These are phyloP conservation scores for Kappamyces sp. DNA, from an alignment of 192 early-diverging fungal species.

Conservation along the genomic window DNA sequence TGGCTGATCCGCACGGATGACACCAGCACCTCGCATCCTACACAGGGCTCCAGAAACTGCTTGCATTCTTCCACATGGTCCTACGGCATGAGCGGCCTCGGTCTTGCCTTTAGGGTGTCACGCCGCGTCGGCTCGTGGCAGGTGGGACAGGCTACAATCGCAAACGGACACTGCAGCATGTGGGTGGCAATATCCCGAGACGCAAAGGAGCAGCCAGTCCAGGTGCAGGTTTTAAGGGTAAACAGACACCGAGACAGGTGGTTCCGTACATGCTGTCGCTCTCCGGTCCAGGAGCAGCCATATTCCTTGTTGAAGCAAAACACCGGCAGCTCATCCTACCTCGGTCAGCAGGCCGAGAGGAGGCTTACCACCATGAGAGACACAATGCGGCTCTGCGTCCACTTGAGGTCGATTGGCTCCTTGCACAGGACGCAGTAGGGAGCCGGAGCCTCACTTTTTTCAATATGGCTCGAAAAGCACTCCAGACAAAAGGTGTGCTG, in stretches of 20 bases:
- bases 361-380: no score
- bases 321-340: constrained; percentile 55
- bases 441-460: not conserved
- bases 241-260: constrained; percentile 41
- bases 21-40: not conserved
- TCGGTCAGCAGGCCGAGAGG: no score
- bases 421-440: not conserved
- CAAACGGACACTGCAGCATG: not conserved
- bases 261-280: constrained; percentile 44
- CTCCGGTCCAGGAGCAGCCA: constrained; percentile 49
- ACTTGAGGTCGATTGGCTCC: no score
- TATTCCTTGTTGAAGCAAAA: constrained; percentile 44
- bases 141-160: not conserved
- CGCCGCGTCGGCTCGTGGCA: not conserved
- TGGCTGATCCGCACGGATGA: not conserved
- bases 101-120: not conserved
- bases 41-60: not conserved
- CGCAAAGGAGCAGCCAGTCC: not conserved
- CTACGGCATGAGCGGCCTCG: not conserved
- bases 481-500: constrained; percentile 11
- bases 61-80: not conserved
- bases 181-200: not conserved
- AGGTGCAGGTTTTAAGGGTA: not conserved
- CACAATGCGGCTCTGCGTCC: no score
- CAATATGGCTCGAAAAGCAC: not conserved